phyloP scores from a whole-genome alignment of 495 filamentous ascomycete genomes.

The Parathielavia appendiculata region DNA sequence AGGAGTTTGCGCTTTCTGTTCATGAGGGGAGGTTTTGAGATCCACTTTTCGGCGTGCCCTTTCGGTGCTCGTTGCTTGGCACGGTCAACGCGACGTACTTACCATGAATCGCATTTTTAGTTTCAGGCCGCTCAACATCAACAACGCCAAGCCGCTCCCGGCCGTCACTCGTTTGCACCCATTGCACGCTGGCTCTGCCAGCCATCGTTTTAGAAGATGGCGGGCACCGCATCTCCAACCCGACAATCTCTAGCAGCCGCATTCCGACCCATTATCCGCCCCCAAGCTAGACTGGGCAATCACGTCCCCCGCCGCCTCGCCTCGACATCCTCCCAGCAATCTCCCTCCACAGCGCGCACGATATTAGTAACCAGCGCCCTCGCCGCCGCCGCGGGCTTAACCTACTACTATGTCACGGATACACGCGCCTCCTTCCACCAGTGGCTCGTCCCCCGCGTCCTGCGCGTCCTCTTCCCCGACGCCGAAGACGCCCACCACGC shows the following conservation, averaged over 20 bases:
- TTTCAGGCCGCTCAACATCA: conserved; percentile 10
- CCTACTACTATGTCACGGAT: conserved; percentile 81
- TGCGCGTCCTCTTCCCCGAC: conserved; percentile 69
- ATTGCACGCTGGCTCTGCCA: conserved; percentile 40
- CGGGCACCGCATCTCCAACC: conserved; percentile 32
- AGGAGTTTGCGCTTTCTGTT: no score
- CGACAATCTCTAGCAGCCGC: conserved; percentile 28
- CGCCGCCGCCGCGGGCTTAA: conserved; percentile 28
- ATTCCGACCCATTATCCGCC: conserved; percentile 27
- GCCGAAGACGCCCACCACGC: conserved; percentile 87
- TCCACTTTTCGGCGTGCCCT: no score
- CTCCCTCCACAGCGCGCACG: conserved; percentile 31
- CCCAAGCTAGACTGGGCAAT: conserved; percentile 17
- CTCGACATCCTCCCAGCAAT: conserved; percentile 37
- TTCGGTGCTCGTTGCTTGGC: no score
- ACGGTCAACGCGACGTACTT: neutral
- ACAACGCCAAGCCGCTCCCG: conserved; percentile 3
- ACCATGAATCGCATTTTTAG: no score
- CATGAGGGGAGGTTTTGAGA: no score
- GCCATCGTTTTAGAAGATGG: conserved; percentile 32
- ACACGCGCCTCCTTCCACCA: conserved; percentile 81
- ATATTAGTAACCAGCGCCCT: conserved; percentile 54
- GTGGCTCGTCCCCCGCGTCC: conserved; percentile 68
- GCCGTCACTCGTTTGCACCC: conserved; percentile 18
- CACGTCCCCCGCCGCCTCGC: conserved; percentile 28